Evolutionary conservation across 805 yeast genomes (phyloP).

Genomic region (Ogataea wickerhamii): DNA sequence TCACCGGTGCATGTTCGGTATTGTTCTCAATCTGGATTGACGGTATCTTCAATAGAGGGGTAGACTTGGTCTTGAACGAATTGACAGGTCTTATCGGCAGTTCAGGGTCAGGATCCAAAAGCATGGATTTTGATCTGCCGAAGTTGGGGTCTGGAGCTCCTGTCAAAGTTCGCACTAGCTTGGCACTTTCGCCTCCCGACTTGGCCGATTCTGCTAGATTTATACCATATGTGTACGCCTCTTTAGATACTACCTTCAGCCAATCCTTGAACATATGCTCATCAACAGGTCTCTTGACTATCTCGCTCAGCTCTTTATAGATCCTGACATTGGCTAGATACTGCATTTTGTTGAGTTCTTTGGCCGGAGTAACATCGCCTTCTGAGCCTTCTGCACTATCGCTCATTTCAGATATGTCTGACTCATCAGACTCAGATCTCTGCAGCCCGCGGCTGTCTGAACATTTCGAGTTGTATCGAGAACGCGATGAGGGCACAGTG

Average conservation of each 20-base stretch:
- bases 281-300: conserved; percentile 22
- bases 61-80: conserved; percentile 3
- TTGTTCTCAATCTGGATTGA: conserved; percentile 9
- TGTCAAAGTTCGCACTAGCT: conserved; percentile 39
- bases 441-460: neutral
- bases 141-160: conserved; percentile 35
- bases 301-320: conserved; percentile 21
- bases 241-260: conserved; percentile 29
- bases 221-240: conserved; percentile 32
- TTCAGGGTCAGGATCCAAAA: conserved; percentile 18
- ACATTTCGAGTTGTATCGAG: neutral
- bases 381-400: conserved; percentile 9
- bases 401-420: conserved; percentile 6
- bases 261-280: conserved; percentile 29
- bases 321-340: conserved; percentile 25
- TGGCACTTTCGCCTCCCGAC: conserved; percentile 36
- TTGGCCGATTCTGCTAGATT: conserved; percentile 36
- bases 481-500: neutral
- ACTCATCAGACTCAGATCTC: conserved; percentile 6
- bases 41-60: conserved; percentile 8
- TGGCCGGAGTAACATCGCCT: conserved; percentile 19
- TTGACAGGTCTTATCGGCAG: neutral
- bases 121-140: conserved; percentile 30
- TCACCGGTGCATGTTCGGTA: neutral
- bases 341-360: conserved; percentile 24